Conservation (phyloP, 139 green algal genomes). For the Penium margaritaceum region DNA sequence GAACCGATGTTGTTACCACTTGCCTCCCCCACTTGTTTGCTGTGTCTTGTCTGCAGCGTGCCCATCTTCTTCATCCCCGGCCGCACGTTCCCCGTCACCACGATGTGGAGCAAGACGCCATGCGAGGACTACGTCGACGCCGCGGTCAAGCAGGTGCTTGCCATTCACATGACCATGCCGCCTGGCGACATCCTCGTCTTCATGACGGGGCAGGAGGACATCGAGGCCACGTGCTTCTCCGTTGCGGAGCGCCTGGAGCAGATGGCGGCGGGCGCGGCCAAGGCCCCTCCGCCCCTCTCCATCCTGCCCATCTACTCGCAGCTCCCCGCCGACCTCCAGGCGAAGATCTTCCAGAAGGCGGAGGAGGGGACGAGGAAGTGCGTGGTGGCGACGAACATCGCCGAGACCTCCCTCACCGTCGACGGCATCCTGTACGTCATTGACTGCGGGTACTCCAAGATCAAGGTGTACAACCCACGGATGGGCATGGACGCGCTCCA, state of each 20-base stretch:
- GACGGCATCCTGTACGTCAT: conserved; percentile 64
- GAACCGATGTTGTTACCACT: too few relatives aligned
- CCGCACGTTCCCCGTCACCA: conserved; percentile 92
- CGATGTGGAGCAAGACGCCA: conserved; percentile 75
- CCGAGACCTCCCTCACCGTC: conserved; percentile 90
- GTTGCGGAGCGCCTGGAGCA: conserved; percentile 56
- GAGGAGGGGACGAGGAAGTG: conserved; percentile 77
- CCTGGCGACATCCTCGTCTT: conserved; percentile 92
- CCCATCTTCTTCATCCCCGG: conserved; percentile 89
- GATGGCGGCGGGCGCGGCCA: conserved; percentile 55
- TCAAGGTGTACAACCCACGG: conserved; percentile 75
- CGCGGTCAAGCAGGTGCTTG: conserved; percentile 88
- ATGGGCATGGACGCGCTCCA: conserved; percentile 67
- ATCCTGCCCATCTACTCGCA: conserved; percentile 81
- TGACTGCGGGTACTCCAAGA: conserved; percentile 67
- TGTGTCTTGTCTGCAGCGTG: too few relatives aligned
- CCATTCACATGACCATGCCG: conserved; percentile 81
- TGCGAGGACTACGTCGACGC: conserved; percentile 95
- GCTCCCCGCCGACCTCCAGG: conserved; percentile 70
- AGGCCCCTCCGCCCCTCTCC: conserved; percentile 54
- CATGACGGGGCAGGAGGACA: conserved; percentile 92
- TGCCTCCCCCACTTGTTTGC: too few relatives aligned
- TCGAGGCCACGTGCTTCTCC: conserved; percentile 84
- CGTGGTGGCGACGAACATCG: conserved; percentile 94
- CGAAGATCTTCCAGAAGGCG: conserved; percentile 94